Base-by-base conservation (phyloP, 768 basidiomycete genomes). In the Dendrothele bispora region DNA sequence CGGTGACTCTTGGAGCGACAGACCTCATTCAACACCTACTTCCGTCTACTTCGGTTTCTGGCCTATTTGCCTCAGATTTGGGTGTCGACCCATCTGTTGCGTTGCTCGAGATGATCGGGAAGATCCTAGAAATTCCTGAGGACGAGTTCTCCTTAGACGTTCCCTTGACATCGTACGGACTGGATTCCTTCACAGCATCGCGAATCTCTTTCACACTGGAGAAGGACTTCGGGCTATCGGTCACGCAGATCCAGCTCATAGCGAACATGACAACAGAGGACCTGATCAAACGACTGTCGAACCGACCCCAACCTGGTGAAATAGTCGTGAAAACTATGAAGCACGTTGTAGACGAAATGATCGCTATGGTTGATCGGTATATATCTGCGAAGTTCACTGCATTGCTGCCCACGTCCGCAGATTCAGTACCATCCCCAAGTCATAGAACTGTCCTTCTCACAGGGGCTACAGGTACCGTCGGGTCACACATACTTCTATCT, bases 131-230 rank as follows among this genome's bases (percentile, higher is more conserved):
- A 38, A 51, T 74, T 21, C 47, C 64, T 2, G 49, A 48, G 17
- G 58, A 64, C 17, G 70, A 73, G 27, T 66, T 75, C 39, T 61
- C 61, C 6, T 42, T 53, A 1, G 63, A 72, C 11, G 62, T 70
- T 7, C 72, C 74, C 2, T 59, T 75, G 37, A 71, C 69, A 1
- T 58, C 66, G 2, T 74, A 74, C 34, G 74, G 74, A 6, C 57
- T 73, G 15, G 73, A 74, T 51, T 74, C 73, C 2, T 61, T 74
- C 5, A 61, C 67, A 7, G 72, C 73, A 12, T 65, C 65, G 5
- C 61, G 62, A 15, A 50, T 73, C 10, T 67, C 72, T 4, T 61
- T 60, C 42, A 59, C 61, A 2, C 61, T 74, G 18, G 7, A 41
- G 18, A 40, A 40, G 15, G n/a, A n/a, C n/a, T 32, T 32, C 30